Percentiles rank a stretch among this genome's conserved stretches.
Conservation (phyloP, 352 stramenopile species). For the Globisporangium perplexum region DNA sequence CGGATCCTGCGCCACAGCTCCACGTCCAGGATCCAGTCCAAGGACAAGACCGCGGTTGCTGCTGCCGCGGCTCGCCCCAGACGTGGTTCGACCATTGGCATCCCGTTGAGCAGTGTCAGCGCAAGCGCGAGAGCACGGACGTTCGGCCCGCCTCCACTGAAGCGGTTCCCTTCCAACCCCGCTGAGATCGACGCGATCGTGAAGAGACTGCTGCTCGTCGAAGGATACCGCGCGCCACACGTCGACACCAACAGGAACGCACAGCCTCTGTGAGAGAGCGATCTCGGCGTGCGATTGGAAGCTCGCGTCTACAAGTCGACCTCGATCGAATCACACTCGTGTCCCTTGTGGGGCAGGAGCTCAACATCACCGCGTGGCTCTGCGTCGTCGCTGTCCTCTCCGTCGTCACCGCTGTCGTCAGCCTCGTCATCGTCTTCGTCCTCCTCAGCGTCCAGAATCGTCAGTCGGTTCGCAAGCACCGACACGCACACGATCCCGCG, state of each 20-base stretch:
- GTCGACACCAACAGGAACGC: neutral
- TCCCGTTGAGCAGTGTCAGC: slow-evolving; percentile 1
- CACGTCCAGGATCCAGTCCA: neutral
- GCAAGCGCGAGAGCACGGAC: neutral
- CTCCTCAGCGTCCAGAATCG: slow-evolving; percentile 60
- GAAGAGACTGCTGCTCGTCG: slow-evolving; percentile 35
- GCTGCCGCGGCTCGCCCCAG: neutral
- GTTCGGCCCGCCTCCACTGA: slow-evolving; percentile 6
- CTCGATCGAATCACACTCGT: slow-evolving; percentile 23
- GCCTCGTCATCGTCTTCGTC: slow-evolving; percentile 27
- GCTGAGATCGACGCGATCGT: slow-evolving; percentile 43
- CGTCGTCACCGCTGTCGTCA: neutral
- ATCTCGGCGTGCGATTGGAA: neutral
- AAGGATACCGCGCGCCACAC: slow-evolving; percentile 37
- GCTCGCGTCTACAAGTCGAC: slow-evolving; percentile 14
- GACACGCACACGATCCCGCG: slow-evolving; percentile 50
- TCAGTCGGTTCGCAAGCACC: slow-evolving; percentile 25
- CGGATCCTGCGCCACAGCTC: slow-evolving; percentile 1
- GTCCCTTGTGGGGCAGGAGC: neutral
- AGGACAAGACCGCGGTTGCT: neutral
- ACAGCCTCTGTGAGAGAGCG: neutral
- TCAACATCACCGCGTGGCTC: neutral
- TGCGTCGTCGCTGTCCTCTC: slow-evolving; percentile 1
- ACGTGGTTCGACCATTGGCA: slow-evolving; percentile 9
- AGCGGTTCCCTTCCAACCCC: slow-evolving; percentile 27